These are phyloP conservation scores for Bromus sterilis DNA, from an alignment of 176 grass and related monocot genomes.

Conservation along the genomic window DNA sequence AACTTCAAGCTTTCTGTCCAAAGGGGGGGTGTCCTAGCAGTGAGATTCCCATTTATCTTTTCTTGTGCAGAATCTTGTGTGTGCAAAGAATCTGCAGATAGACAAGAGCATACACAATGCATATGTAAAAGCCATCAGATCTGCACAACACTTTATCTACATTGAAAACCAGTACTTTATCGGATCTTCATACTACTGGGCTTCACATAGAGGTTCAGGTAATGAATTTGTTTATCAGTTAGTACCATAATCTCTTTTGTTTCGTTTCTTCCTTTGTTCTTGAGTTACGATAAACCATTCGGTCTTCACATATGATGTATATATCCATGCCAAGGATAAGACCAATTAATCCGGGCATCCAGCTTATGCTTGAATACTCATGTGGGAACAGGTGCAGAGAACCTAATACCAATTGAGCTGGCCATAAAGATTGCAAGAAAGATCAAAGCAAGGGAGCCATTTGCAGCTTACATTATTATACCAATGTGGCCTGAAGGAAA, in stretches of 20 bases:
- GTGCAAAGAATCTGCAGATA: constrained; percentile 87
- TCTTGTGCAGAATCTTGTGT: constrained; percentile 73
- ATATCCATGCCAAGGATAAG: neutral
- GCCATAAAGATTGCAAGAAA: constrained; percentile 89
- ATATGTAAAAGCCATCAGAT: constrained; percentile 88
- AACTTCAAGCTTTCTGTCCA: constrained; percentile 12
- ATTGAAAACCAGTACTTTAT: constrained; percentile 98
- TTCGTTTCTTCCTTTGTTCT: neutral
- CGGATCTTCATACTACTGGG: constrained; percentile 87
- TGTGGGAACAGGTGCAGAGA: constrained; percentile 57
- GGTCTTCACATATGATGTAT: too few relatives aligned
- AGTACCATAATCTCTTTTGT: neutral
- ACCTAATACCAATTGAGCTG: constrained; percentile 90
- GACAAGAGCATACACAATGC: constrained; percentile 94
- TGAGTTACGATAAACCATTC: too few relatives aligned
- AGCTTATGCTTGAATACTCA: neutral
- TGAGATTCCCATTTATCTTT: constrained; percentile 8
- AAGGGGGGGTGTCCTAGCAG: neutral
- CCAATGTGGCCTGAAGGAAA: constrained; percentile 97
- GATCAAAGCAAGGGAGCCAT: constrained; percentile 64
- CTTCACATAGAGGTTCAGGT: constrained; percentile 83
- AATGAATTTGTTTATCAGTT: constrained; percentile 3
- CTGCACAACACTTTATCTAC: constrained; percentile 83
- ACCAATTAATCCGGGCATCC: neutral
- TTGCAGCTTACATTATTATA: constrained; percentile 79